These are phyloP conservation scores for Eremothecium coryli DNA, from an alignment of 1,139 yeast species.

Conservation along the genomic window DNA sequence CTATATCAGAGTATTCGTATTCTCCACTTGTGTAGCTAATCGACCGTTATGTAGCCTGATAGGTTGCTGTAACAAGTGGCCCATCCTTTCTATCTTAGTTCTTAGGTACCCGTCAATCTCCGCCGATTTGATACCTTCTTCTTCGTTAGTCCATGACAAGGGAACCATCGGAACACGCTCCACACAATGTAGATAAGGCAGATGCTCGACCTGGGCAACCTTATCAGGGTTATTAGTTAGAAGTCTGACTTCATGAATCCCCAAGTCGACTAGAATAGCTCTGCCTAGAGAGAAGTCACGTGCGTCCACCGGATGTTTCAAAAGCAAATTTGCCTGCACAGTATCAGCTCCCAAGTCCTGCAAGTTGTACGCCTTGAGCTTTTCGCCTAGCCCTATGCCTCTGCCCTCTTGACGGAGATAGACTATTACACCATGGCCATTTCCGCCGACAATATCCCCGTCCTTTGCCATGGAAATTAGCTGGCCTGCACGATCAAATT, in stretches of 20 bases:
- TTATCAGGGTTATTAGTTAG: constrained; percentile 96
- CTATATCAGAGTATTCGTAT: neutral
- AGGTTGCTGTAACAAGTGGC: constrained; percentile 70
- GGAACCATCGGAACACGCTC: constrained; percentile 97
- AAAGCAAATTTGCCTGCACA: constrained; percentile 85
- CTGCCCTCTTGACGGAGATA: constrained; percentile 97
- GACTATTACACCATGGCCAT: constrained; percentile 89
- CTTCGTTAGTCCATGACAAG: constrained; percentile 67
- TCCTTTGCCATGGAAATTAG: constrained; percentile 45
- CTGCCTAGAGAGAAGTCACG: constrained; percentile 90
- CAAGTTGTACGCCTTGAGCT: constrained; percentile 89
- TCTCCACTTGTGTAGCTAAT: constrained; percentile 1
- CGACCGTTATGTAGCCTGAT: constrained; percentile 30
- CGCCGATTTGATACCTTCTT: constrained; percentile 62
- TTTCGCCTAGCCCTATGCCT: constrained; percentile 95
- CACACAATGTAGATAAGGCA: constrained; percentile 30
- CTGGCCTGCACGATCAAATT: constrained; percentile 94
- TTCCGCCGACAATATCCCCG: constrained; percentile 40
- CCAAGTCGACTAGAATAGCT: constrained; percentile 79
- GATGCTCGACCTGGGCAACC: constrained; percentile 62
- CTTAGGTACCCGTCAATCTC: constrained; percentile 90
- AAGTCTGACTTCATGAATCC: constrained; percentile 60
- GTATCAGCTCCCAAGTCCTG: constrained; percentile 99
- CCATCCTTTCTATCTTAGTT: constrained; percentile 95
- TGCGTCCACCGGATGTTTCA: constrained; percentile 95